Conservation (phyloP, 805 yeast species). For the Isabelozyma gotoi region DNA sequence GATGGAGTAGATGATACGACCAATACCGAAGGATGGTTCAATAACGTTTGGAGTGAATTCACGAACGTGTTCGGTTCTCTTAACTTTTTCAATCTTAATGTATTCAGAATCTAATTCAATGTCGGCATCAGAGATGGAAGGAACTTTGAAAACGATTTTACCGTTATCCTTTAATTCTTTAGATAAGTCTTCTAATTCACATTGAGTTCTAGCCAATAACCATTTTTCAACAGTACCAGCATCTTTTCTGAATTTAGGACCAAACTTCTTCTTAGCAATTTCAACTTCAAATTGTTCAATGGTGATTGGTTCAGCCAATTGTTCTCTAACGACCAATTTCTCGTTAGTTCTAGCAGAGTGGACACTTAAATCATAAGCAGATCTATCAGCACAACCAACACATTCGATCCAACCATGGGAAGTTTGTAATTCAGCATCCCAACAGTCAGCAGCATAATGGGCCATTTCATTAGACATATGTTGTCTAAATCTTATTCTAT, state of each 20-base stretch:
- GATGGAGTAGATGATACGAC: conserved; percentile 89
- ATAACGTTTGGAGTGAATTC: conserved; percentile 96
- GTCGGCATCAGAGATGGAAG: conserved; percentile 54
- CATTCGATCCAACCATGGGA: conserved; percentile 99
- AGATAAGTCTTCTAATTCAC: conserved; percentile 76
- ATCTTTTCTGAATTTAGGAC: conserved; percentile 96
- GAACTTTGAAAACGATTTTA: conserved; percentile 64
- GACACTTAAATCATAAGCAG: conserved; percentile 95
- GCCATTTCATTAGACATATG: conserved; percentile 99
- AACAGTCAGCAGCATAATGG: conserved; percentile 98
- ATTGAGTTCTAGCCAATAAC: conserved; percentile 74
- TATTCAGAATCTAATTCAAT: conserved; percentile 74
- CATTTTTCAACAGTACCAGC: conserved; percentile 89
- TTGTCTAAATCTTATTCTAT: conserved; percentile 92
- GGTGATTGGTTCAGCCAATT: conserved; percentile 77
- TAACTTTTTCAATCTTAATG: conserved; percentile 72
- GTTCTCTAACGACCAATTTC: conserved; percentile 90
- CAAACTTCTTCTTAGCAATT: conserved; percentile 91
- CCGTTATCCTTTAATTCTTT: conserved; percentile 62
- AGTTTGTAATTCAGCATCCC: conserved; percentile 97
- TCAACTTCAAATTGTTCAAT: conserved; percentile 84
- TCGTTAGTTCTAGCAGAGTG: conserved; percentile 95
- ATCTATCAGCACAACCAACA: conserved; percentile 99
- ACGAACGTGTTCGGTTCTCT: conserved; percentile 84
- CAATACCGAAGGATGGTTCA: conserved; percentile 99